Evolutionary conservation across 495 filamentous ascomycete species (phyloP), one percentile per base, ranked within the genome.

Genomic region (Mycothermus thermophilus): DNA sequence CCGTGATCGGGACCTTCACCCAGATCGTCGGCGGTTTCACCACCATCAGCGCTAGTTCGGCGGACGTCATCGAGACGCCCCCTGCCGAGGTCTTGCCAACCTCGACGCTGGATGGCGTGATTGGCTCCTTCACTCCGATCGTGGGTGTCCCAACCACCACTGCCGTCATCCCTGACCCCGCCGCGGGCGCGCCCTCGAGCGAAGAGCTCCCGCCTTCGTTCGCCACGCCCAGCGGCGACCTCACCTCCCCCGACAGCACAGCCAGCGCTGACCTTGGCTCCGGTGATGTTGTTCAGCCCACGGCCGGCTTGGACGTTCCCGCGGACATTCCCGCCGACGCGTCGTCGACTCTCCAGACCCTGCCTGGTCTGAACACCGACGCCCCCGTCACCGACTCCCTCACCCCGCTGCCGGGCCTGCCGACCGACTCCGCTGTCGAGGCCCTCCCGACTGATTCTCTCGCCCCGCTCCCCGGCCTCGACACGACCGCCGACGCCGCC

Each of bases 121-220:
- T 40, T 9, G 34, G 25, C 4, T 41, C 38, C 4, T 38, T 41
- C 12, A 41, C 38, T 2, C 43, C 28, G 9, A 37, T 38, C 15
- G 29, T 19, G 12, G 19, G 18, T 15, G 35, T 24, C 5, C 22
- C 22, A 5, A 24, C 22, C 5, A 24, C 22, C 5, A 10, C 24
- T 8, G 9, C 27, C 27, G 12, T 8, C 27, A 30, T 30, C 27
- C 8, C 11, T 25, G 22, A 11, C 6, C 6, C 22, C 25, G 30
- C 21, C 30, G 29, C 29, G 0, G 9, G 2, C 35, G 8, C 26
- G 6, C 29, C 27, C 0, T 8, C 27, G 20, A 23, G 11, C 22
- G 8, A 22, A 15, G 28, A n/a, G 6, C 22, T 15, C 24, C 31
- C 32, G 11, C 19, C 26, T 19, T 29, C 38, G 10, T 38, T 38